Evolutionary conservation across 2,329 filamentous ascomycete species (phyloP).

Genomic region (Fusarium xyrophilum): DNA sequence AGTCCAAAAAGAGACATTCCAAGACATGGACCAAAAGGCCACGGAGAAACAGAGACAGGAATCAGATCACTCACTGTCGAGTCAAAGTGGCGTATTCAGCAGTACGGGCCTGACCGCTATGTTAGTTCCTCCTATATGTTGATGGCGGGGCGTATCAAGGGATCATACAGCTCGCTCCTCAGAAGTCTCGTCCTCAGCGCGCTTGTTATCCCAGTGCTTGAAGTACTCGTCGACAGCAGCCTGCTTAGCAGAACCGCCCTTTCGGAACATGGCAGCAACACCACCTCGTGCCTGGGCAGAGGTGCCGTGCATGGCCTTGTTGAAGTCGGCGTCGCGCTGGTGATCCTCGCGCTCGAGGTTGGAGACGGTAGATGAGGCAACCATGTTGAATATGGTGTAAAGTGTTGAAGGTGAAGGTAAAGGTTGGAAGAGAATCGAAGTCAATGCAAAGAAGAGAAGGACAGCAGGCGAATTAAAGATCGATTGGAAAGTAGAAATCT

Average conservation of each 20-base stretch:
- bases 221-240: conserved; percentile 91
- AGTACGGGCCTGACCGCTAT: conserved; percentile 68
- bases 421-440: conserved; percentile 5
- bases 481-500: conserved; percentile 16
- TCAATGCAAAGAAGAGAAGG: neutral
- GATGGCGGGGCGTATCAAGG: conserved; percentile 24
- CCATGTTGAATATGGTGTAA: conserved; percentile 51
- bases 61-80: conserved; percentile 71
- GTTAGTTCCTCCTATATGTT: conserved; percentile 30
- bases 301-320: conserved; percentile 81
- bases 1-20: neutral
- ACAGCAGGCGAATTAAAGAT: conserved; percentile 23
- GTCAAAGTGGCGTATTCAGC: conserved; percentile 93
- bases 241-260: conserved; percentile 77
- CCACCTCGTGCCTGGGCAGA: conserved; percentile 75
- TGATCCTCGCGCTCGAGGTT: conserved; percentile 83
- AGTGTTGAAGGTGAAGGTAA: conserved; percentile 15
- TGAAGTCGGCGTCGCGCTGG: conserved; percentile 86
- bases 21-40: neutral
- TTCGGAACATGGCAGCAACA: conserved; percentile 83
- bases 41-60: neutral
- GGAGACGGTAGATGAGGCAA: conserved; percentile 48
- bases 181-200: conserved; percentile 78
- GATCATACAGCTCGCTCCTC: conserved; percentile 75
- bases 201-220: conserved; percentile 94